A percentile compares a stretch with the other conserved stretches of the same genome.
Conservation (phyloP, 371 early-diverging fungal species). For the Rhizopus arrhizus region DNA sequence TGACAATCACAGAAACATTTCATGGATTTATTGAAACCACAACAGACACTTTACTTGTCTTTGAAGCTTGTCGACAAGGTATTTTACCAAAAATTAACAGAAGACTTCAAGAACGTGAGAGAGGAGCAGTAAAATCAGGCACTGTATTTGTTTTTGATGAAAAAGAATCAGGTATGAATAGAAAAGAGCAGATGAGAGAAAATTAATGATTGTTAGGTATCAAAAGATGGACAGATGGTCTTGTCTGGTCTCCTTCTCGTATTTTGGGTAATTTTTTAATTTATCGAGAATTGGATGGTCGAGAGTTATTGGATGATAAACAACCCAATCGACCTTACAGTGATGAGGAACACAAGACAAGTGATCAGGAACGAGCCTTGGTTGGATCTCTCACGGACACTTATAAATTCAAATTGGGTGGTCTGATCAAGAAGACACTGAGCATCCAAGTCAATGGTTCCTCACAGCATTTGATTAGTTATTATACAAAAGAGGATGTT, state of each 20-base stretch:
- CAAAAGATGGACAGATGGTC: conserved; percentile 89
- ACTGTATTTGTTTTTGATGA: conserved; percentile 76
- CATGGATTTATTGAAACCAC: conserved; percentile 62
- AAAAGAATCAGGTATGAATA: conserved; percentile 56
- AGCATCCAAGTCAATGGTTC: conserved; percentile 76
- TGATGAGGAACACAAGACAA: conserved; percentile 29
- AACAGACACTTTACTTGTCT: conserved; percentile 66
- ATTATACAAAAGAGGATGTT: conserved; percentile 79
- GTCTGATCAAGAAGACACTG: conserved; percentile 85
- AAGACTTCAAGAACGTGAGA: conserved; percentile 66
- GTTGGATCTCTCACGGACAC: conserved; percentile 66
- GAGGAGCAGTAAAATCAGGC: conserved; percentile 62
- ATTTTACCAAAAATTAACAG: conserved; percentile 61
- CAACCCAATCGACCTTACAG: not conserved
- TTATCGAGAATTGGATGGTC: conserved; percentile 74
- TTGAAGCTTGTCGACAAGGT: conserved; percentile 71
- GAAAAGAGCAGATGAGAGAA: not conserved
- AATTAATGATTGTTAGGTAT: conserved; percentile 58
- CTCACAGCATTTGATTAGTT: conserved; percentile 82
- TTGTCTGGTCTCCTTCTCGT: conserved; percentile 84
- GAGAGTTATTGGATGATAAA: conserved; percentile 23
- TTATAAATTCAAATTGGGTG: conserved; percentile 72
- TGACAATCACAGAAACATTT: conserved; percentile 50
- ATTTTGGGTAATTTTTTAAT: conserved; percentile 78
- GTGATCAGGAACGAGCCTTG: conserved; percentile 58